These are phyloP conservation scores for Cyclospora cayetanensis DNA, from an alignment of 169 alveolate genomes.

Conservation along the genomic window DNA sequence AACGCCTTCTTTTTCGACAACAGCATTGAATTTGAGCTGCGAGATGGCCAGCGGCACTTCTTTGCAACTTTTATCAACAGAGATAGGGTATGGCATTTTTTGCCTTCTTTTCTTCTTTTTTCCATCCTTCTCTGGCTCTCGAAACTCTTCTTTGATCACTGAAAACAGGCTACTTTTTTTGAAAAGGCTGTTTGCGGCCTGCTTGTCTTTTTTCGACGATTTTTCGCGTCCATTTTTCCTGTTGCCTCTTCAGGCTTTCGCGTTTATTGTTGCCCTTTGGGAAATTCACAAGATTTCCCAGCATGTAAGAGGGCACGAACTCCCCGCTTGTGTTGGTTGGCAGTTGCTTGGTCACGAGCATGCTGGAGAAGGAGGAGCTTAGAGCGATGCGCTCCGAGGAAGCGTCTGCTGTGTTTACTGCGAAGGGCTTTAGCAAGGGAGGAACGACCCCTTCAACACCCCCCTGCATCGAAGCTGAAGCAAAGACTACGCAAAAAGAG, in stretches of 20 bases:
- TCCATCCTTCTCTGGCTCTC: background rate
- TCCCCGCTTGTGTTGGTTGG: too few relatives aligned
- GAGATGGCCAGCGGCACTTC: slow-evolving; percentile 7
- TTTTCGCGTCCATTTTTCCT: background rate
- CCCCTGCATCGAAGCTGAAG: background rate
- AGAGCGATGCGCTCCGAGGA: too few relatives aligned
- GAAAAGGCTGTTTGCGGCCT: too few relatives aligned
- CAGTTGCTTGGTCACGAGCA: too few relatives aligned
- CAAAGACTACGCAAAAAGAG: too few relatives aligned
- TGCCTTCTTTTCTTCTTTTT: background rate
- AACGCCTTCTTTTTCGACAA: slow-evolving; percentile 79
- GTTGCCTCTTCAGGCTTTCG: background rate
- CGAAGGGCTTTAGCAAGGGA: too few relatives aligned
- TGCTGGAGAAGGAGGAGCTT: too few relatives aligned
- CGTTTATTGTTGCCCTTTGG: background rate
- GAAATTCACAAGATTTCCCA: background rate
- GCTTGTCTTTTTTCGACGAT: background rate
- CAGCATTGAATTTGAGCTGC: slow-evolving; percentile 42
- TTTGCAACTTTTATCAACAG: slow-evolving; percentile 25
- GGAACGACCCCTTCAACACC: too few relatives aligned
- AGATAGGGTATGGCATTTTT: background rate
- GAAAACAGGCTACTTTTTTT: background rate
- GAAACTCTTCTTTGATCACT: background rate
- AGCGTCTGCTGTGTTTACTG: too few relatives aligned
- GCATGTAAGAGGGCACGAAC: background rate